Evolutionary conservation across 805 yeast species (phyloP).

Genomic region (Yarrowia sp.): DNA sequence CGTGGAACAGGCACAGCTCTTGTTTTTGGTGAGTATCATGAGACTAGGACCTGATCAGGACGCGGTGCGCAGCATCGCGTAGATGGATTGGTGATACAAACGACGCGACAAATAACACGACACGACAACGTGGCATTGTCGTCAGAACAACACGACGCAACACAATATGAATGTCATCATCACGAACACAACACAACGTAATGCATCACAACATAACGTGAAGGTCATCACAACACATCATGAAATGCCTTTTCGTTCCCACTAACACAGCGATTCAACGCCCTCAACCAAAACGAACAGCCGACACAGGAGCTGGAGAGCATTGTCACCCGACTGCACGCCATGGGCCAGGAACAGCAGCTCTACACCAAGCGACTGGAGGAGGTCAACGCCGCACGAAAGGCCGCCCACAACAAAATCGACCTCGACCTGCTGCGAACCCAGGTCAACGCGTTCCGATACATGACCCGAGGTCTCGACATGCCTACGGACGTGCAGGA

Average conservation of each 20-base stretch:
- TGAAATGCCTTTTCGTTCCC: too few relatives aligned
- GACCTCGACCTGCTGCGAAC: slow-evolving; percentile 54
- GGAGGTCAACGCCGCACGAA: slow-evolving; percentile 30
- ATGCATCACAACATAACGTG: not conserved
- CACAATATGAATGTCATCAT: not conserved
- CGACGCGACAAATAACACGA: not conserved
- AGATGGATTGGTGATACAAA: not conserved
- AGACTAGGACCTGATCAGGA: slow-evolving; percentile 8
- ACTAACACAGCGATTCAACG: slow-evolving; percentile 24
- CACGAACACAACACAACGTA: not conserved
- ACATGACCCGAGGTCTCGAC: slow-evolving; percentile 54
- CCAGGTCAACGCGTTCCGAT: slow-evolving; percentile 69
- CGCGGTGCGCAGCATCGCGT: too few relatives aligned
- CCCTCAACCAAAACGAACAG: not conserved
- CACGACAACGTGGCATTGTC: not conserved
- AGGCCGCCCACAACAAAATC: slow-evolving; percentile 5
- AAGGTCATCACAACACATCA: not conserved
- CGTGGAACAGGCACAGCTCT: slow-evolving; percentile 20
- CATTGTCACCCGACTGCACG: slow-evolving; percentile 35
- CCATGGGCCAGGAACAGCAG: slow-evolving; percentile 36
- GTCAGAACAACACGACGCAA: not conserved
- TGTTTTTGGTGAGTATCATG: slow-evolving; percentile 26
- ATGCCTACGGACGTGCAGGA: slow-evolving; percentile 55
- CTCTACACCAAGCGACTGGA: slow-evolving; percentile 32
- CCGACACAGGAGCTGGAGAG: slow-evolving; percentile 36